Evolutionary conservation across 495 filamentous ascomycete genomes (phyloP).

Genomic region (Penicillium simplicissimum): DNA sequence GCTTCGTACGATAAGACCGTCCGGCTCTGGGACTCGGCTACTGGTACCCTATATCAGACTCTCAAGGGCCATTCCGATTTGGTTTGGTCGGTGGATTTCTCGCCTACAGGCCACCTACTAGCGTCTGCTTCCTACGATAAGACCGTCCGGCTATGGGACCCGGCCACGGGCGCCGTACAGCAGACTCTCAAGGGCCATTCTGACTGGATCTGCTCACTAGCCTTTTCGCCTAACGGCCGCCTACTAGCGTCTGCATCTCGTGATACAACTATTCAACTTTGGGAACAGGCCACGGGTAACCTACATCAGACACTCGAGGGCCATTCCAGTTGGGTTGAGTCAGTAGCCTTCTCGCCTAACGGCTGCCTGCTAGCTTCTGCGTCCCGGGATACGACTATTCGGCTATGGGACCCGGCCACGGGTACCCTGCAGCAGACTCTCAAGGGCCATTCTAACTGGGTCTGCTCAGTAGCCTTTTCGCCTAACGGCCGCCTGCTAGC

Average conservation of each 20-base stretch:
- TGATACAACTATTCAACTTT: slow-evolving; percentile 34
- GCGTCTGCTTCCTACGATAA: slow-evolving; percentile 22
- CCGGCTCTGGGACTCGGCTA: slow-evolving; percentile 27
- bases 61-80: neutral
- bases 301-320: slow-evolving; percentile 24
- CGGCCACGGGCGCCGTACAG: neutral
- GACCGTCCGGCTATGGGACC: slow-evolving; percentile 33
- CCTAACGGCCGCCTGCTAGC: slow-evolving; percentile 22
- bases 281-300: slow-evolving; percentile 21
- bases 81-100: slow-evolving; percentile 26
- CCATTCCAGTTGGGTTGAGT: slow-evolving; percentile 20
- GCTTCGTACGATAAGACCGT: slow-evolving; percentile 18
- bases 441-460: neutral
- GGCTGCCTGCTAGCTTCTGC: slow-evolving; percentile 32
- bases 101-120: slow-evolving; percentile 20
- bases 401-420: neutral
- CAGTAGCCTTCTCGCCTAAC: slow-evolving; percentile 26
- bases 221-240: slow-evolving; percentile 21
- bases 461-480: slow-evolving; percentile 27
- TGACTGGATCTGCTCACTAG: neutral
- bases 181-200: slow-evolving; percentile 1
- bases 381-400: slow-evolving; percentile 26
- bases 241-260: slow-evolving; percentile 29
- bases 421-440: neutral
- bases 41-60: neutral